Conservation (phyloP, 176 grass and related monocot genomes). For the Typha latifolia region DNA sequence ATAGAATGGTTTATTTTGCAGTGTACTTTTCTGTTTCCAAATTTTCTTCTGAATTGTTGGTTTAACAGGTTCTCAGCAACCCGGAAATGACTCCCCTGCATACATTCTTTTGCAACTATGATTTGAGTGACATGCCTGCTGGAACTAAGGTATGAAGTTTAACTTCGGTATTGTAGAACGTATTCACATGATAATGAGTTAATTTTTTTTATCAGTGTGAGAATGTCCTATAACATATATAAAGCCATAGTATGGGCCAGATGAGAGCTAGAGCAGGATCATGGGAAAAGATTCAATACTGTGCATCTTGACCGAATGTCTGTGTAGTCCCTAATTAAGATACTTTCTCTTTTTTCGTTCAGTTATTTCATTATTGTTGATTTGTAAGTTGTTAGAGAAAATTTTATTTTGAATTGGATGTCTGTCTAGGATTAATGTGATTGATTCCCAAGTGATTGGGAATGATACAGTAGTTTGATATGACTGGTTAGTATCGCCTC, state of each 20-base stretch:
- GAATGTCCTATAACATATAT: too few species aligned
- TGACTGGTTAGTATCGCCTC: not conserved
- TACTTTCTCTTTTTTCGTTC: not conserved
- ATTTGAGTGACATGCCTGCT: constrained; percentile 97
- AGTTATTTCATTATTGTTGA: not conserved
- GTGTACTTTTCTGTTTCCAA: too few species aligned
- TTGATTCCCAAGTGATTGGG: not conserved
- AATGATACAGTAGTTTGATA: not conserved
- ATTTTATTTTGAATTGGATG: not conserved
- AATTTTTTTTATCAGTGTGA: too few species aligned
- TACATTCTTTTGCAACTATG: constrained; percentile 96
- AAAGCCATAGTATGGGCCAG: too few species aligned
- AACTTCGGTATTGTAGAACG: too few species aligned
- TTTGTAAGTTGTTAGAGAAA: not conserved
- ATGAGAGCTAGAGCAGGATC: too few species aligned
- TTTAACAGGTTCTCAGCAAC: constrained; percentile 84
- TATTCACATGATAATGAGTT: too few species aligned
- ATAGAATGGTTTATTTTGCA: too few species aligned
- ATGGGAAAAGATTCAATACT: too few species aligned
- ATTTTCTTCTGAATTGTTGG: constrained; percentile 10
- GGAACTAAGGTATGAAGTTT: constrained; percentile 71
- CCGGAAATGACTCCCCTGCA: constrained; percentile 94
- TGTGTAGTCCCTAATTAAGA: too few species aligned
- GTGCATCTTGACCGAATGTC: too few species aligned
- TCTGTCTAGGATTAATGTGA: not conserved